These are phyloP conservation scores for Cornus florida DNA, from an alignment of 148 eudicot species.

Conservation along the genomic window DNA sequence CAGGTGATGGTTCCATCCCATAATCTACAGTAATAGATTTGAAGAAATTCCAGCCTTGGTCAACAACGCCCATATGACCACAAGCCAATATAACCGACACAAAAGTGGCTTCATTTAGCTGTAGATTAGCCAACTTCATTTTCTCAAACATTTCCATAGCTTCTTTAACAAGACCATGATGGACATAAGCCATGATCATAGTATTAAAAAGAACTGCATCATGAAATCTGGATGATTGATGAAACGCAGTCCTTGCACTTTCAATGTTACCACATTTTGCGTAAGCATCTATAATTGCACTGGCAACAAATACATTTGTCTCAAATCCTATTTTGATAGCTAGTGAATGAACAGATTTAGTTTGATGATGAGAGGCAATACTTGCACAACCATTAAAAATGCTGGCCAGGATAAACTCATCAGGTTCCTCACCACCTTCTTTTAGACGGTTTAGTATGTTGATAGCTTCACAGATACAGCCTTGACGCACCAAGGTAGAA, in stretches of 20 bases:
- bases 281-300: conserved; percentile 26
- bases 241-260: conserved; percentile 21
- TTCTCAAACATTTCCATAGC: conserved; percentile 26
- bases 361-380: conserved; percentile 16
- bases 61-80: conserved; percentile 26
- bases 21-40: conserved; percentile 26
- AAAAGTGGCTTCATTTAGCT: conserved; percentile 29
- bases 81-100: conserved; percentile 28
- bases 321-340: conserved; percentile 17
- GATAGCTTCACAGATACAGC: conserved; percentile 14
- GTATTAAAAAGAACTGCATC: conserved; percentile 25
- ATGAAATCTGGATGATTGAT: conserved; percentile 8
- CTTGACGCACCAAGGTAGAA: conserved; percentile 19
- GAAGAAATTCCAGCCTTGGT: conserved; percentile 22
- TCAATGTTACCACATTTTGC: conserved; percentile 26
- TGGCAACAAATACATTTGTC: conserved; percentile 17
- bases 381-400: conserved; percentile 23
- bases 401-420: conserved; percentile 24
- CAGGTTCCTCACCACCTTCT: conserved; percentile 13
- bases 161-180: conserved; percentile 24
- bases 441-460: conserved; percentile 8
- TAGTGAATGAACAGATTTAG: conserved; percentile 19
- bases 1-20: conserved; percentile 22
- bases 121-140: conserved; percentile 17
- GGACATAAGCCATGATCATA: conserved; percentile 28